Conservation (phyloP, 2,329 filamentous ascomycete species). For the Rutstroemia sydowiana region DNA sequence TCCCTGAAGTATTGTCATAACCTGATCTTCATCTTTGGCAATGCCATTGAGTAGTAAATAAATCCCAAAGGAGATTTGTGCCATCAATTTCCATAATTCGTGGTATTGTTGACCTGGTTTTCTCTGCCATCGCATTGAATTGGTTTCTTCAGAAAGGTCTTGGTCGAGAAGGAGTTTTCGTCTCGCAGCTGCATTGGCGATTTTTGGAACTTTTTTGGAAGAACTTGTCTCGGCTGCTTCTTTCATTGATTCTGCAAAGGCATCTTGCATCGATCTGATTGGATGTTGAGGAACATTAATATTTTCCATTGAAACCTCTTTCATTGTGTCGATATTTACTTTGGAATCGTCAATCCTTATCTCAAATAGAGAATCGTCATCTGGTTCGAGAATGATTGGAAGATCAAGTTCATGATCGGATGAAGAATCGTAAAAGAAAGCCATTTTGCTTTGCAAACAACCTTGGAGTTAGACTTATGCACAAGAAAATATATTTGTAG, state of each 20-base stretch:
- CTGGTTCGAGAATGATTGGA: constrained; percentile 19
- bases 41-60: constrained; percentile 78
- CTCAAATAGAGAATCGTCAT: constrained; percentile 9
- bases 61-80: constrained; percentile 90
- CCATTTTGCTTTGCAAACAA: constrained; percentile 12
- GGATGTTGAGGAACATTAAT: constrained; percentile 51
- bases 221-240: constrained; percentile 57
- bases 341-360: constrained; percentile 9
- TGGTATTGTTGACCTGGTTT: constrained; percentile 72
- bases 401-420: constrained; percentile 13
- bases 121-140: constrained; percentile 69
- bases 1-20: constrained; percentile 79
- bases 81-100: constrained; percentile 80
- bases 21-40: constrained; percentile 82
- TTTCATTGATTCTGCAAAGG: constrained; percentile 74
- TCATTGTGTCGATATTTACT: constrained; percentile 20
- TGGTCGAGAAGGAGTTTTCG: constrained; percentile 62
- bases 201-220: constrained; percentile 43
- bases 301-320: constrained; percentile 14
- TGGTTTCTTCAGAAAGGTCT: constrained; percentile 60
- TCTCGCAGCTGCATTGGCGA: constrained; percentile 51
- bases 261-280: constrained; percentile 67
- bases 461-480: constrained; percentile 10
- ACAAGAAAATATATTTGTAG: constrained; percentile 6
- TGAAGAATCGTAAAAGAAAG: constrained; percentile 18